A percentile compares a stretch with the other conserved stretches of the same genome.
These are phyloP conservation scores for Pyrenula aspistea DNA, from an alignment of 495 filamentous ascomycete genomes.

Conservation along the genomic window DNA sequence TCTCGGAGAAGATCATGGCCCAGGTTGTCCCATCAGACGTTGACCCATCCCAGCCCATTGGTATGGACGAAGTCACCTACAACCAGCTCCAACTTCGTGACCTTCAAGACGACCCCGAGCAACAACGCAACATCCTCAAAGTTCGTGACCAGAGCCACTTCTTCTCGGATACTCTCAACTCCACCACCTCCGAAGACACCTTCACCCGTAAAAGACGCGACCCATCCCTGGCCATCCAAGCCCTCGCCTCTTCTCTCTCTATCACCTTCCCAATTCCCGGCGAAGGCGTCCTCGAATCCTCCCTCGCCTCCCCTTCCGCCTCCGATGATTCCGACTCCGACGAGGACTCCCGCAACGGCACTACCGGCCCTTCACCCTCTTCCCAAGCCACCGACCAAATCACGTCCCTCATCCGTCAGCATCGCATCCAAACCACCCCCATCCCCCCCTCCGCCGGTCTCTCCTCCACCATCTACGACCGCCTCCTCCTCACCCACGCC, in stretches of 20 bases:
- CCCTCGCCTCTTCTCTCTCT: conserved; percentile 51
- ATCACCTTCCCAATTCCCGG: conserved; percentile 21
- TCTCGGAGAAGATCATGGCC: conserved; percentile 84
- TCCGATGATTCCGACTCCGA: conserved; percentile 46
- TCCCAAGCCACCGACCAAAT: conserved; percentile 27
- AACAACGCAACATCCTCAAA: conserved; percentile 68
- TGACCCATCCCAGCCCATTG: conserved; percentile 48
- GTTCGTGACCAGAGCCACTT: conserved; percentile 76
- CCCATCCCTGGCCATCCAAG: conserved; percentile 51
- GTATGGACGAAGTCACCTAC: conserved; percentile 64
- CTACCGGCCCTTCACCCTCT: conserved; percentile 10
- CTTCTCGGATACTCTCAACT: conserved; percentile 51
- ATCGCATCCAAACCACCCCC: conserved; percentile 20
- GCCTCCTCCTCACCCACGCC: conserved; percentile 72
- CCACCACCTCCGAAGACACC: conserved; percentile 40
- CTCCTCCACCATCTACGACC: conserved; percentile 52
- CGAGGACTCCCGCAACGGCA: conserved; percentile 34
- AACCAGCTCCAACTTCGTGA: conserved; percentile 68
- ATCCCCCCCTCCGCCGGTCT: conserved; percentile 47
- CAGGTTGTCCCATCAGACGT: conserved; percentile 68
- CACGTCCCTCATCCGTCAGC: conserved; percentile 31
- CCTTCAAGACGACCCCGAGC: conserved; percentile 59
- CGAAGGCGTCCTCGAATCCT: conserved; percentile 39
- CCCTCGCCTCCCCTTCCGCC: conserved; percentile 39
- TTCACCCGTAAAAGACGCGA: conserved; percentile 50